phyloP scores from a whole-genome alignment of 441 rosid genomes.

The Pelargonium cotyledonis region DNA sequence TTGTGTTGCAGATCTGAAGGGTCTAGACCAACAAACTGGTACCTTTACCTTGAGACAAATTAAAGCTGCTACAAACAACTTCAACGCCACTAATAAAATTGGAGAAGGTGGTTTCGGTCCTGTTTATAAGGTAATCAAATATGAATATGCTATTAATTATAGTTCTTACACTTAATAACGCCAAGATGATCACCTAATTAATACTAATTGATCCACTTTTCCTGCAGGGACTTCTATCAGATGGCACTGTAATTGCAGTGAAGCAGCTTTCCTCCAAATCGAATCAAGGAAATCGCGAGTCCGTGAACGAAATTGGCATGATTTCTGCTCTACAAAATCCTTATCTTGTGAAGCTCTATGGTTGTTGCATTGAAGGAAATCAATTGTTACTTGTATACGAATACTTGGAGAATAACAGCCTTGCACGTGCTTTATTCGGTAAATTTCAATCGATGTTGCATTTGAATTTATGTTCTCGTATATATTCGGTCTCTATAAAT shows the following conservation, averaged over 20 bases:
- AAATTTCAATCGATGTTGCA: constrained; percentile 13
- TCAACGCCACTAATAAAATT: constrained; percentile 31
- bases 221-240: constrained; percentile 27
- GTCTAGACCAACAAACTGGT: constrained; percentile 28
- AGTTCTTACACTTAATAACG: background rate
- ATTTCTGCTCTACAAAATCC: constrained; percentile 45
- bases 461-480: too few species aligned
- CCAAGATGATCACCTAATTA: too few species aligned
- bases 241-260: constrained; percentile 42
- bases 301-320: background rate
- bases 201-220: background rate
- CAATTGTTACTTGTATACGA: constrained; percentile 42
- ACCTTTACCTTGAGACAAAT: constrained; percentile 32
- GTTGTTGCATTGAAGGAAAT: constrained; percentile 44
- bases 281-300: too few species aligned
- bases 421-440: constrained; percentile 31
- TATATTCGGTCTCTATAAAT: too few species aligned
- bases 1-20: constrained; percentile 23
- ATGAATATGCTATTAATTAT: background rate
- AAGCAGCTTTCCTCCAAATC: constrained; percentile 35
- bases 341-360: constrained; percentile 36
- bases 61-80: constrained; percentile 38
- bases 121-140: constrained; percentile 33
- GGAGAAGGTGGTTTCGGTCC: constrained; percentile 55
- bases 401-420: constrained; percentile 39